These are phyloP conservation scores for Botrytis deweyae DNA, from an alignment of 2,329 filamentous ascomycete genomes.

Conservation along the genomic window DNA sequence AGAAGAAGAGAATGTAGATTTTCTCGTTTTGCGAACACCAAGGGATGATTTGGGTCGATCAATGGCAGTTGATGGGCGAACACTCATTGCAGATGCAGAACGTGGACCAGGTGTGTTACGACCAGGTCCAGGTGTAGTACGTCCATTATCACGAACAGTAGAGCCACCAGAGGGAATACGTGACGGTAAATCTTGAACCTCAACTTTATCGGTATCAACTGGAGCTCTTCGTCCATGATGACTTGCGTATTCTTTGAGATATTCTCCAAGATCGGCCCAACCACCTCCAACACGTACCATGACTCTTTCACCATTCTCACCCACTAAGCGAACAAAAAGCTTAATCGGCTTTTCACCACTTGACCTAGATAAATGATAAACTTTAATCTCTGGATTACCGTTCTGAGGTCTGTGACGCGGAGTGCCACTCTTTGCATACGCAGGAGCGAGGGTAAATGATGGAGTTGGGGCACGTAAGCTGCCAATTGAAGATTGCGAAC, in stretches of 20 bases:
- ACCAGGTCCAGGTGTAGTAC: conserved; percentile 31
- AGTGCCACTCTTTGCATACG: conserved; percentile 43
- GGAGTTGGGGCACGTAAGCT: conserved; percentile 55
- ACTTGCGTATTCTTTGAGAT: conserved; percentile 86
- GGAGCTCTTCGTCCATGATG: conserved; percentile 77
- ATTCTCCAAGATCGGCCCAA: conserved; percentile 97
- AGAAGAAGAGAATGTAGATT: conserved; percentile 21
- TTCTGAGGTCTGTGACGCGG: conserved; percentile 49
- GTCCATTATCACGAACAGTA: conserved; percentile 24
- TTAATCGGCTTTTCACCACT: conserved; percentile 88
- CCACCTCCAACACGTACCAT: conserved; percentile 98
- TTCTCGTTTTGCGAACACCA: conserved; percentile 35
- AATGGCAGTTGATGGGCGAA: conserved; percentile 31
- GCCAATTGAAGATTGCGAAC: conserved; percentile 28
- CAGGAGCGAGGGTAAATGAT: conserved; percentile 69
- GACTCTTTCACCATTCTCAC: conserved; percentile 84
- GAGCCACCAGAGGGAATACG: conserved; percentile 34
- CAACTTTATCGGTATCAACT: conserved; percentile 54
- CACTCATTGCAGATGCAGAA: conserved; percentile 31
- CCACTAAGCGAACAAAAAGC: conserved; percentile 88
- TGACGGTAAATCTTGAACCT: conserved; percentile 55
- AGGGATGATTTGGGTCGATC: conserved; percentile 35
- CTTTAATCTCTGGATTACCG: conserved; percentile 73
- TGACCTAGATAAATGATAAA: conserved; percentile 86
- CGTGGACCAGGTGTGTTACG: conserved; percentile 45